Evolutionary conservation across 306 rosid genomes (phyloP), one percentile per base, ranked within the genome.

Genomic region (Pyrus pyrifolia): DNA sequence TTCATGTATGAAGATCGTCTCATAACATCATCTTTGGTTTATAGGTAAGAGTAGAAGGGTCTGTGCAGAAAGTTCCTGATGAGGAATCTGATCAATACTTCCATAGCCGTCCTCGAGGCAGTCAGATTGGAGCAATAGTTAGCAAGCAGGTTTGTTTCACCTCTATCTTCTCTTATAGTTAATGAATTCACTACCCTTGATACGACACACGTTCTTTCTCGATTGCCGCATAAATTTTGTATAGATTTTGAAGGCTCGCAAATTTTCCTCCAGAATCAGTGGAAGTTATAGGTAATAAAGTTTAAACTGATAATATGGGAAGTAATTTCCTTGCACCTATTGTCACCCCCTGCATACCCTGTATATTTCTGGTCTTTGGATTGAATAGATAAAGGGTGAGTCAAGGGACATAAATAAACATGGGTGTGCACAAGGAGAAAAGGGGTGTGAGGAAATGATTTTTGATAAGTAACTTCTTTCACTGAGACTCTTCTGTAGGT

Each of bases 71-170:
- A 88, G 88, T 90, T 82, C 85, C 97, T 33, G 93, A 92, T 4
- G 91, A 87, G 84, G 97, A 95, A 89, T 92, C 99, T 76, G 91
- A 89, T 78, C 85, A 83, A 74, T 95, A 95, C 82, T 95, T 92
- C 83, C 99, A 92, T 74, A 90, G 97, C 82, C 99, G 99, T 45
- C 99, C 99, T 67, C 87, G 82, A 74, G 99, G 99, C 80, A 92
- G 99, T 81, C 99, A 95, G 87, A 84, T 95, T 75, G 97, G 97
- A 83, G 99, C 99, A 76, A 87, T 90, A 62, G 99, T 80, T 80
- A 95, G 99, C 88, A 89, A 91, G 84, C 99, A 95, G 97, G 99
- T 95, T 81, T 74, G 33, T 78, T 57, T 75, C 75, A 42, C 53
- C 59, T 67, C 61, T 2, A 31, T 66, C 31, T 18, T 44, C 45